These are phyloP conservation scores for Exophiala alcalophila DNA, from an alignment of 2,329 filamentous ascomycete species.

Conservation along the genomic window DNA sequence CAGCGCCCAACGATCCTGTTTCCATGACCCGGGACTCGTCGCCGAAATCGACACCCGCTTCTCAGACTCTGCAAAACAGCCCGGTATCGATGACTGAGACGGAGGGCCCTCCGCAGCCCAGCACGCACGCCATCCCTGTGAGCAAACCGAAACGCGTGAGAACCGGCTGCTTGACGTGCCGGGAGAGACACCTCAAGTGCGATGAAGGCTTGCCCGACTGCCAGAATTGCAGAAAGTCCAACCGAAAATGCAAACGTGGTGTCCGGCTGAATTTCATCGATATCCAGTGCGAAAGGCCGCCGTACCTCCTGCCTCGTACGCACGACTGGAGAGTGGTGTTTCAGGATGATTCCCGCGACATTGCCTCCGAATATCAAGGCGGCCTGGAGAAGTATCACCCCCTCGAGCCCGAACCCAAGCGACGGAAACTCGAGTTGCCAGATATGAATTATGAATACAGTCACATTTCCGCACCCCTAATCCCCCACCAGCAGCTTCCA, in stretches of 20 bases:
- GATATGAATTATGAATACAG: constrained; percentile 34
- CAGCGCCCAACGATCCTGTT: constrained; percentile 11
- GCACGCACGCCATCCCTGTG: constrained; percentile 14
- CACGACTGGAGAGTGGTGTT: constrained; percentile 73
- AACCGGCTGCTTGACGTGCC: constrained; percentile 86
- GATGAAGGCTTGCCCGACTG: constrained; percentile 68
- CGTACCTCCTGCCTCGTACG: constrained; percentile 57
- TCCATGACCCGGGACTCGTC: constrained; percentile 26
- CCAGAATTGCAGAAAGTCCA: constrained; percentile 85
- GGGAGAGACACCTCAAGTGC: constrained; percentile 86
- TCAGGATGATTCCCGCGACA: constrained; percentile 81
- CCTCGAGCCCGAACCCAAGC: constrained; percentile 43
- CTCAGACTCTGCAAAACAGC: constrained; percentile 24
- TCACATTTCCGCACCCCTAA: constrained; percentile 36
- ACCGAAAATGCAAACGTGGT: constrained; percentile 78
- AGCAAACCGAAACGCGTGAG: constrained; percentile 78
- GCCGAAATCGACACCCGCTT: constrained; percentile 27
- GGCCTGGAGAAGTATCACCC: constrained; percentile 70
- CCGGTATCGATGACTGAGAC: constrained; percentile 27
- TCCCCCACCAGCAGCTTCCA: constrained; percentile 50
- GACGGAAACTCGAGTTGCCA: constrained; percentile 29
- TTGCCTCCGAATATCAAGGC: constrained; percentile 85
- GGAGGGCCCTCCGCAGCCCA: constrained; percentile 18
- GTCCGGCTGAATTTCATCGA: constrained; percentile 90
- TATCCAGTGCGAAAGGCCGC: constrained; percentile 65